Percentiles rank a stretch among this genome's conserved stretches.
phyloP scores from a whole-genome alignment of 2,329 filamentous ascomycete genomes.

The Aspergillus sojae region DNA sequence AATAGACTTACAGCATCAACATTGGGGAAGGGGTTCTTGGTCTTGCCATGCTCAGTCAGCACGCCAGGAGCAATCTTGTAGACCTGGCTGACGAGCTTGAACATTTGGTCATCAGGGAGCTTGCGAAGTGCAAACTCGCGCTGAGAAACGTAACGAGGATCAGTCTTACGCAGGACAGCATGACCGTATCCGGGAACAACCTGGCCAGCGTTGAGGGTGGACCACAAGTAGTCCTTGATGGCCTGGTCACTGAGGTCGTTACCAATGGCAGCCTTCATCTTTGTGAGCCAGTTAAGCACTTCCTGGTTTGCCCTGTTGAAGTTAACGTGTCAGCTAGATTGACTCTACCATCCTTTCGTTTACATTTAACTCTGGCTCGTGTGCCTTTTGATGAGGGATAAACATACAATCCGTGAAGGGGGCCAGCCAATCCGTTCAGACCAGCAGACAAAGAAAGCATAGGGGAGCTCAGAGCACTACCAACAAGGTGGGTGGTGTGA shows the following conservation, averaged over 20 bases:
- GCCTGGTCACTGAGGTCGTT: constrained; percentile 94
- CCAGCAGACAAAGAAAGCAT: constrained; percentile 96
- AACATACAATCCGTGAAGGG: constrained; percentile 83
- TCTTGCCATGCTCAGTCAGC: constrained; percentile 99
- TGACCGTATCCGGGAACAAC: constrained; percentile 98
- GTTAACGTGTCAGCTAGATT: constrained; percentile 21
- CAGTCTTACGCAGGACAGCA: constrained; percentile 98
- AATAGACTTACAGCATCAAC: constrained; percentile 71
- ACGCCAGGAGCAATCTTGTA: constrained; percentile 99
- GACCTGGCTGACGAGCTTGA: constrained; percentile 99
- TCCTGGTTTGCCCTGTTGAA: constrained; percentile 82
- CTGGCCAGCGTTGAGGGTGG: constrained; percentile 90
- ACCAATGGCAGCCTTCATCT: constrained; percentile 96
- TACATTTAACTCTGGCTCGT: neutral
- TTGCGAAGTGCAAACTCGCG: constrained; percentile 94
- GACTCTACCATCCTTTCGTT: neutral
- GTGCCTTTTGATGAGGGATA: neutral
- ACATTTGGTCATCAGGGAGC: constrained; percentile 97
- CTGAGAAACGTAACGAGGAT: constrained; percentile 98
- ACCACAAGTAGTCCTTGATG: constrained; percentile 99
- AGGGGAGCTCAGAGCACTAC: constrained; percentile 92
- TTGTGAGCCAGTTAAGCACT: constrained; percentile 96
- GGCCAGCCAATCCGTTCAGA: constrained; percentile 96
- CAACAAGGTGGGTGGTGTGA: constrained; percentile 98
- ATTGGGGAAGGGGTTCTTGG: constrained; percentile 99